phyloP scores from a whole-genome alignment of 208 protist genomes.

The Acanthamoeba culbertsoni region DNA sequence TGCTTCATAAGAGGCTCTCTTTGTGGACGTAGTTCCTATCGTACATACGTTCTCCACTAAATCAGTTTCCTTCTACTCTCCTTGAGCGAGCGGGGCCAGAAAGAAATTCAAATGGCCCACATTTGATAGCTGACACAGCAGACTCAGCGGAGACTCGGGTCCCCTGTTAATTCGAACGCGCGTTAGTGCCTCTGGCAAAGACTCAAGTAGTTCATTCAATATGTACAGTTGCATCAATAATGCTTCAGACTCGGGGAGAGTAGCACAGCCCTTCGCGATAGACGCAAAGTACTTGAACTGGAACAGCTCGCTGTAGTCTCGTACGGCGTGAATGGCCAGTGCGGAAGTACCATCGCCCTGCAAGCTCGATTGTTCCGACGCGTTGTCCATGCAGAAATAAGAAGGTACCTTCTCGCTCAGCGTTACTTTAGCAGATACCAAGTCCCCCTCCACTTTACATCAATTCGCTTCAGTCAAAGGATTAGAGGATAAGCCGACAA shows the following conservation, averaged over 20 bases:
- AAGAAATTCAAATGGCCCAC: conserved; percentile 22
- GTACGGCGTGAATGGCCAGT: not conserved
- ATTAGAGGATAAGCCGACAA: no score
- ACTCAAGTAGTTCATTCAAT: no score
- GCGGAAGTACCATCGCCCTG: not conserved
- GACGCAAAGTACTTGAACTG: not conserved
- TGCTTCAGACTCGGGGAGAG: not conserved
- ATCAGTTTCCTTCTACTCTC: no score
- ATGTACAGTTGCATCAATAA: not conserved
- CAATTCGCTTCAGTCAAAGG: no score
- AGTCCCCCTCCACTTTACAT: not conserved
- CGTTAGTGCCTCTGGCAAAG: no score
- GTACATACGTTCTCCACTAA: no score
- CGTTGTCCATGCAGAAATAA: not conserved
- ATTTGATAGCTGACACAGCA: not conserved
- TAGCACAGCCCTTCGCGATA: conserved; percentile 17
- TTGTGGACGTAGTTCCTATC: no score
- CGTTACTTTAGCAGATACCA: not conserved
- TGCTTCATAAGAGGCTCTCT: no score
- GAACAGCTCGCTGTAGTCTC: conserved; percentile 11
- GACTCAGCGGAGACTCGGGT: not conserved
- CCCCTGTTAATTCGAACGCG: not conserved
- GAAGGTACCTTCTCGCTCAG: not conserved
- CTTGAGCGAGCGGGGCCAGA: not conserved
- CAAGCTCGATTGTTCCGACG: not conserved